A percentile compares a stretch with the other conserved stretches of the same genome.
These are phyloP conservation scores for Daldinia eschscholtzii DNA, from an alignment of 2,329 filamentous ascomycete species.

Conservation along the genomic window DNA sequence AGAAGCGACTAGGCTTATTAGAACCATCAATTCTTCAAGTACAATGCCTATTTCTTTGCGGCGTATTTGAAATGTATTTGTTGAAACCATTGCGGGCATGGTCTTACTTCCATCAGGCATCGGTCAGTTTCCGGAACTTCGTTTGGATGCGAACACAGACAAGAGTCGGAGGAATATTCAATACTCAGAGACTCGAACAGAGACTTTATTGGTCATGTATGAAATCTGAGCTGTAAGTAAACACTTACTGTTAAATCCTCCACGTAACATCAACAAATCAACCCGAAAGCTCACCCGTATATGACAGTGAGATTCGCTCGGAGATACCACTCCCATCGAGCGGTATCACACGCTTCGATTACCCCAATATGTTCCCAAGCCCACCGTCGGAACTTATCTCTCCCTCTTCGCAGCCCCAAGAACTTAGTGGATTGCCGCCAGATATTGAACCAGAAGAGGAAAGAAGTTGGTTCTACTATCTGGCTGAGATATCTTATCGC, in stretches of 20 bases:
- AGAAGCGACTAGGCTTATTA: too few relatives aligned
- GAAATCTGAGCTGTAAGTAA: conserved; percentile 18
- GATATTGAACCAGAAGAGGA: conserved; percentile 17
- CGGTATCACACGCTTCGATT: too few relatives aligned
- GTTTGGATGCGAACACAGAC: conserved; percentile 18
- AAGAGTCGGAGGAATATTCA: conserved; percentile 1
- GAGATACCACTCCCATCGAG: too few relatives aligned
- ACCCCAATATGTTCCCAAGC: too few relatives aligned
- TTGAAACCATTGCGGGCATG: conserved; percentile 3
- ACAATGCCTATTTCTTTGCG: conserved; percentile 12
- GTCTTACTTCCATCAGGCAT: neutral
- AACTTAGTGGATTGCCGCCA: conserved; percentile 5
- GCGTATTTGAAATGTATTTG: conserved; percentile 14
- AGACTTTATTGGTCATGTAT: conserved; percentile 17
- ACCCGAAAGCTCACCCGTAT: too few relatives aligned
- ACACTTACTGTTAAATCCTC: neutral
- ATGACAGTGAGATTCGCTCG: too few relatives aligned
- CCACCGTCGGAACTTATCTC: too few relatives aligned
- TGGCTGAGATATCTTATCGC: conserved; percentile 12
- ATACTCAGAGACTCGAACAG: conserved; percentile 13
- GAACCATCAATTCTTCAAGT: conserved; percentile 11
- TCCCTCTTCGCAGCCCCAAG: too few relatives aligned
- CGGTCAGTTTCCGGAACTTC: conserved; percentile 4
- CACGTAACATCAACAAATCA: too few relatives aligned
- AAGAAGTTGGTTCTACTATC: conserved; percentile 18